phyloP scores from a whole-genome alignment of 805 yeast genomes.

The Saturnispora hagleri region DNA sequence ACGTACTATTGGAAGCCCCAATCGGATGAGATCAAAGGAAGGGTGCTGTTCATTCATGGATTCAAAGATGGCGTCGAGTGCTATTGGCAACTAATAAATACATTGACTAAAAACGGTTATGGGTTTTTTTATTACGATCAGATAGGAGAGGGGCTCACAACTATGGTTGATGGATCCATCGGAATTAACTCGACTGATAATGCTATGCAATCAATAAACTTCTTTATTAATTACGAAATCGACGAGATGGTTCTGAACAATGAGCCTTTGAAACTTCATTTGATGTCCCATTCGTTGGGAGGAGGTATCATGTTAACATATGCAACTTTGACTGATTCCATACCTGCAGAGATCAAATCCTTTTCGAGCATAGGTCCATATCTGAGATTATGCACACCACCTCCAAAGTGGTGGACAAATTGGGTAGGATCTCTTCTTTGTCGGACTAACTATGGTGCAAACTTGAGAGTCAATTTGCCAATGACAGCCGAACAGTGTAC shows the following conservation, averaged over 20 bases:
- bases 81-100: slow-evolving; percentile 46
- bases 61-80: slow-evolving; percentile 49
- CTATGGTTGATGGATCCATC: slow-evolving; percentile 36
- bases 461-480: slow-evolving; percentile 39
- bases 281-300: slow-evolving; percentile 76
- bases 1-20: slow-evolving; percentile 5
- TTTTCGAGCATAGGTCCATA: slow-evolving; percentile 52
- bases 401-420: slow-evolving; percentile 26
- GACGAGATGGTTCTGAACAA: slow-evolving; percentile 25
- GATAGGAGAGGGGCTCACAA: slow-evolving; percentile 65
- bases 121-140: slow-evolving; percentile 66
- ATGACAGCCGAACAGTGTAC: slow-evolving; percentile 48
- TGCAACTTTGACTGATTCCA: slow-evolving; percentile 34
- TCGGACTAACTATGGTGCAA: slow-evolving; percentile 37
- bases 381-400: slow-evolving; percentile 34
- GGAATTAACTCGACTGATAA: slow-evolving; percentile 52
- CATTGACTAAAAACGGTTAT: slow-evolving; percentile 42
- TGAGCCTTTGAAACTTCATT: slow-evolving; percentile 33
- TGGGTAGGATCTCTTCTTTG: slow-evolving; percentile 32
- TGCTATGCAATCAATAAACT: slow-evolving; percentile 51
- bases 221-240: slow-evolving; percentile 38
- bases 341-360: slow-evolving; percentile 33
- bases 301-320: slow-evolving; percentile 67
- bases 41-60: slow-evolving; percentile 60
- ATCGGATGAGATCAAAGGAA: slow-evolving; percentile 33